Base-by-base conservation (phyloP, 768 basidiomycete species). In the Naematelia encephala region DNA sequence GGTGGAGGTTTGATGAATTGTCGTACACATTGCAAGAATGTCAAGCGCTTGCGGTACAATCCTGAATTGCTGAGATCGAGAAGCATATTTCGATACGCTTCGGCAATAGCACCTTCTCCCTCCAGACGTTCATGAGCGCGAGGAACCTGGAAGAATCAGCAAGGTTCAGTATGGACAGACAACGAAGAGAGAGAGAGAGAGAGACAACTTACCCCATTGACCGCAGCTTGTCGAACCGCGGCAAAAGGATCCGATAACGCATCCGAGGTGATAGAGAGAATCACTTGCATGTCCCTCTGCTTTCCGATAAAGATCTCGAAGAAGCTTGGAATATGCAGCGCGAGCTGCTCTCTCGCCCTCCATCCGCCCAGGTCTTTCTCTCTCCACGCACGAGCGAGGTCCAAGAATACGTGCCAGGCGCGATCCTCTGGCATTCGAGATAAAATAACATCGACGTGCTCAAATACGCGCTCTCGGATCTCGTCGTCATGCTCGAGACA, bases 211-310 rank as follows among this genome's bases (percentile, higher is more conserved):
- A 90, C 89, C 66, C 80, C 79, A 39, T 77, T 72, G 22, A 90
- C 82, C 1, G 87, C 88, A 39, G 85, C 83, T 68, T 90, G 88
- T 54, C 93, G 80, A 3, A 98, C 91, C 30, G 87, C 85, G n/a
- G 90, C 87, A 54, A 90, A 89, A 16, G 78, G 79, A 69, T 96
- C 93, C 62, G 84, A 82, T 43, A 94, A 78, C 0, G 86, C 89
- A 57, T 79, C 80, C 59, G 78, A 77, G 56, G 90, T 75, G 28
- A 93, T 78, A 46, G 76, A 78, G 45, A 82, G 73, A n/a, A 89
- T 72, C 14, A n/a, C 79, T 78, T 29, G 81, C 78, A 23, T 80
- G 77, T 16, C 81, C 78, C 21, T 77, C 71, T 14, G 79, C 80
- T 13, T 82, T 39, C 34, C 34, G 16, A 39, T 73, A 67, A 59